phyloP scores from a whole-genome alignment of 2,329 filamentous ascomycete genomes.

The Sporothrix schenckii region DNA sequence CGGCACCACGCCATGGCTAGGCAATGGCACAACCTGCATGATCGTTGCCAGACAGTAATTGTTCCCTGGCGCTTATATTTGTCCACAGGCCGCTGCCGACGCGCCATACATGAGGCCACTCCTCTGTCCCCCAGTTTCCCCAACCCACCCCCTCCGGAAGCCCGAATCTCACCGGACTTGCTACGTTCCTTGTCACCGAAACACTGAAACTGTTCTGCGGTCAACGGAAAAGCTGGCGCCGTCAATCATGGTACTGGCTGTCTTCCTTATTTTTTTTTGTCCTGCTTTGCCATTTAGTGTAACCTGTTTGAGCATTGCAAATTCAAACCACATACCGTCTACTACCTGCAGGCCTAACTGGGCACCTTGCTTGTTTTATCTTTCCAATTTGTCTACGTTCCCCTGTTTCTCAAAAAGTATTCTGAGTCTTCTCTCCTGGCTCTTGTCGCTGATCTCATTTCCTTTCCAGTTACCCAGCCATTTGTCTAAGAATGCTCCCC shows the following conservation, averaged over 20 bases:
- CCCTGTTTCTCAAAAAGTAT: background rate
- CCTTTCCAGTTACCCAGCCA: background rate
- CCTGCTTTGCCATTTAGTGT: background rate
- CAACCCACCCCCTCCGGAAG: conserved; percentile 21
- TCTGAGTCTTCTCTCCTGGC: background rate
- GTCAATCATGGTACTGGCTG: background rate
- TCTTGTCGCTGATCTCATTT: background rate
- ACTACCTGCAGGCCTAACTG: background rate
- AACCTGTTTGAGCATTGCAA: conserved; percentile 7
- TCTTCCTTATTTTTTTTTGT: background rate
- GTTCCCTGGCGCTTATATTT: too few species aligned
- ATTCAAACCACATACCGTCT: background rate
- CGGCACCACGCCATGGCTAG: background rate
- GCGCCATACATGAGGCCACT: too few species aligned
- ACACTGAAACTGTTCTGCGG: background rate
- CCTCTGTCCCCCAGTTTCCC: background rate
- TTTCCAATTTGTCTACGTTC: background rate
- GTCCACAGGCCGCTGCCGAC: too few species aligned
- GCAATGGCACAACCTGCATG: too few species aligned
- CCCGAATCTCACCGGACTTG: conserved; percentile 26
- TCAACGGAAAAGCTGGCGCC: background rate
- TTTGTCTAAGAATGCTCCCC: background rate
- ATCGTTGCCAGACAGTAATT: too few species aligned
- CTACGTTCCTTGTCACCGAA: conserved; percentile 30
- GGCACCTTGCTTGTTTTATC: conserved; percentile 6